These are phyloP conservation scores for Amylostereum chailletii DNA, from an alignment of 1,284 basidiomycete genomes.

Conservation along the genomic window DNA sequence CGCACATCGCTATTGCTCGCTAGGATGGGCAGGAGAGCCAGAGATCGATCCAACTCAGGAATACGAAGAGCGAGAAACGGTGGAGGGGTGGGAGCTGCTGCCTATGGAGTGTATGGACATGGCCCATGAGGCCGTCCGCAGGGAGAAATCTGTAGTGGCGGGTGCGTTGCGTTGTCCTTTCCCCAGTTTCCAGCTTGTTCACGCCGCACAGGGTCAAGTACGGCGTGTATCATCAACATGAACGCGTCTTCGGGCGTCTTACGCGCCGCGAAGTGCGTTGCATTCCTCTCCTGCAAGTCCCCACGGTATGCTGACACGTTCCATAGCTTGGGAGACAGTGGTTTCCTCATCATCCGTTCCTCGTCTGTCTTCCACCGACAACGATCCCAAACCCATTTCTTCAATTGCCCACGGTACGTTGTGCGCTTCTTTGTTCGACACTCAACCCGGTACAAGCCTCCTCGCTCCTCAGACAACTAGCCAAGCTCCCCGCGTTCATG, in stretches of 20 bases:
- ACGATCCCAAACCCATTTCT: conserved; percentile 67
- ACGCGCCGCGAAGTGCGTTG: conserved; percentile 69
- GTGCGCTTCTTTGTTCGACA: not conserved
- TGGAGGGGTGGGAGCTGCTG: conserved; percentile 64
- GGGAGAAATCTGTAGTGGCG: conserved; percentile 64
- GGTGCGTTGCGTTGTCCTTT: conserved; percentile 34
- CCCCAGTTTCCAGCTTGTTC: not conserved
- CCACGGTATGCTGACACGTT: conserved; percentile 4
- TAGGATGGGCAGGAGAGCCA: conserved; percentile 66
- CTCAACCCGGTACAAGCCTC: not conserved
- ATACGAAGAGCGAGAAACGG: conserved; percentile 34
- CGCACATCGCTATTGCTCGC: conserved; percentile 57
- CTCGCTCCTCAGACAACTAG: conserved; percentile 46
- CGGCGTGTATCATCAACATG: conserved; percentile 73
- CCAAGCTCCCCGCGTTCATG: conserved; percentile 49
- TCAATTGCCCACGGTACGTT: conserved; percentile 70
- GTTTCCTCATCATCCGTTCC: conserved; percentile 71
- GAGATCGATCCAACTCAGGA: conserved; percentile 45
- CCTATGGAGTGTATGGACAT: conserved; percentile 65
- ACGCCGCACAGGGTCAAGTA: conserved; percentile 64
- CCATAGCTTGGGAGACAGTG: conserved; percentile 76
- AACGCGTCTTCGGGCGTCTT: conserved; percentile 71
- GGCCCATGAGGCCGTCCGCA: conserved; percentile 64
- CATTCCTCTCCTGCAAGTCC: not conserved
- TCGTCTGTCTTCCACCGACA: conserved; percentile 58